Base-by-base conservation (phyloP, 352 stramenopile genomes). In the Phytophthora megakarya region DNA sequence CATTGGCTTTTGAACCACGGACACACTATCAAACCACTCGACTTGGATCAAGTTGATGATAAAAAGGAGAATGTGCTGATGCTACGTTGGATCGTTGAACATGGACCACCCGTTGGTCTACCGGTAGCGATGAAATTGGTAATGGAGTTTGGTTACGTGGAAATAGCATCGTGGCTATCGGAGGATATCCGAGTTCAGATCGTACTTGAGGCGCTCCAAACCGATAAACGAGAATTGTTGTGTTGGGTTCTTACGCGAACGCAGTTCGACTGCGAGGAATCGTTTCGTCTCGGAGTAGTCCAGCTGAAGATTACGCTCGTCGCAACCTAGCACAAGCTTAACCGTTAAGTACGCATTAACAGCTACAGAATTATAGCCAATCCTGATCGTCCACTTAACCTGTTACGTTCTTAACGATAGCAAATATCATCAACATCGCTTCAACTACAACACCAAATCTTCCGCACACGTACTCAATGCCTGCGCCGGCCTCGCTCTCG, bases 201-300 rank as follows among this genome's bases (percentile, higher is more conserved):
- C 1, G 28, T 44, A 5, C 33, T 40, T 42, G 33, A 35, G 22
- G 19, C 37, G 21, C 3, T 57, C 12, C 11, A 15, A 3, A 37
- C 21, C 16, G 26, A 50, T 6, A 25, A 50, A 4, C 21, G 19
- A 9, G 18, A 46, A 30, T 8, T 42, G 16, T 46, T 57, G 18
- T 47, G 21, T 37, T 32, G 22, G 37, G 6, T 58, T 30, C 23
- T 48, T 30, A 50, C 44, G 3, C 44, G 44, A 25, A 50, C 23
- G 1, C 22, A 13, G 10, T 50, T 50, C 7, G 19, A 30, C n/a
- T n/a, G n/a, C n/a, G n/a, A n/a, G n/a, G n/a, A n/a, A n/a, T n/a
- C n/a, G n/a, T n/a, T n/a, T 62, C 67, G n/a, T 53, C 44, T 9
- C 43, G 51, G n/a, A n/a, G n/a, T 49, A 59, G 26, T 42, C 28